Base-by-base conservation (phyloP, 768 basidiomycete genomes). In the Boletus sensibilis region DNA sequence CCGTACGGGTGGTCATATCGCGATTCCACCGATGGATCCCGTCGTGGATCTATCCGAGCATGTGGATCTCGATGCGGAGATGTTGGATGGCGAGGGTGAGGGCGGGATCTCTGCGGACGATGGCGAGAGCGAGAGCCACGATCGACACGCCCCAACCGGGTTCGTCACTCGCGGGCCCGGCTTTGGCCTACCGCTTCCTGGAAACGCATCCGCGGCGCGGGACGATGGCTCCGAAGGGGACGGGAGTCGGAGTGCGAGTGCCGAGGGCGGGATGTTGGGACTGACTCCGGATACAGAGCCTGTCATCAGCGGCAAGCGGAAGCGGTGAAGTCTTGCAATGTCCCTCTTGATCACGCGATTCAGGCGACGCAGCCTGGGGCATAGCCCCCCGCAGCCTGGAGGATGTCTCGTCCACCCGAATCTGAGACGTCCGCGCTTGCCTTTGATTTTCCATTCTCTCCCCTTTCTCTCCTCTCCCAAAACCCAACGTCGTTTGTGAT, bases 1-100 rank as follows among this genome's bases (percentile, higher is more conserved):
- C 25, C 71, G 71, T 3, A 71, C 70, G 3, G 63, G 60, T 3
- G 71, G 67, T 0, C 70, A 71, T 4, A 16, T 71, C 37, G 29
- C 1, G 12, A 12, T 44, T 5, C 57, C 61, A 10, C 51, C 35
- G 6, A 61, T 54, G 46, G 50, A 52, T 37, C 55, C 53, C 12
- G 41, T 49, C 33, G 23, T n/a, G 53, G 58, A 59, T 42, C 47
- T 59, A 0, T 39, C 50, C 23, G 63, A 58, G 16, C 62, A 14
- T 0, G 45, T 42, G 0, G 71, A 68, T 20, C 3, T 48, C 8
- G 71, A 74, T 31, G 57, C 64, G 1, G 72, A 70, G 13, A 67
- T 73, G 68, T 11, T 71, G 7, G 72, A 72, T 31, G 52, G 20
- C 14, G 70, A 33, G 11, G 50, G 21, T 1, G 59, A 59, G 1